A percentile compares a stretch with the other conserved stretches of the same genome.
phyloP scores from a whole-genome alignment of 768 basidiomycete species.

The Leccinum disarticulatum region DNA sequence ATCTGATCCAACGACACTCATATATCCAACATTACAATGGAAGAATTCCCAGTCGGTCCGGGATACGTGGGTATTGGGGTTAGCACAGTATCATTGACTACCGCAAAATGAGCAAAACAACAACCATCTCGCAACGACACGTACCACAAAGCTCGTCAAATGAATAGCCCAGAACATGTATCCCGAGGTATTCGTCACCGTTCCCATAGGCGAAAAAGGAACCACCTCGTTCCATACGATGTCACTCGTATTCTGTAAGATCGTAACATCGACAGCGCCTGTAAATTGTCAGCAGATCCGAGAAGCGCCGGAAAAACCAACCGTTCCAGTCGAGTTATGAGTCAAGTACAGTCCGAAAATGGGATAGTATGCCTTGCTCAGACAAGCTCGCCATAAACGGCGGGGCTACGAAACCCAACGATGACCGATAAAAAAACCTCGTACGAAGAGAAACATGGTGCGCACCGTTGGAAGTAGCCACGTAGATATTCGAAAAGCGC shows the following conservation, averaged over 20 bases:
- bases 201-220: conserved; percentile 65
- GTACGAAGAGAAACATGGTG: neutral
- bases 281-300: neutral
- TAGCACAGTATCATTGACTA: conserved; percentile 58
- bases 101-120: conserved; percentile 6
- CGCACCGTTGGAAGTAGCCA: conserved; percentile 48
- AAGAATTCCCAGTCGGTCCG: conserved; percentile 49
- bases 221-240: conserved; percentile 77
- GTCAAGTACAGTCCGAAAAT: conserved; percentile 72
- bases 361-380: conserved; percentile 67
- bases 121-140: conserved; percentile 1
- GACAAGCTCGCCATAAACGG: conserved; percentile 68
- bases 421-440: neutral
- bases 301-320: neutral
- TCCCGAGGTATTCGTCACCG: conserved; percentile 58
- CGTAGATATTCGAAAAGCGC: conserved; percentile 61
- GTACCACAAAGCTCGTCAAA: conserved; percentile 53
- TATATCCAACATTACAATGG: conserved; percentile 74
- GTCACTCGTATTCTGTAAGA: conserved; percentile 57
- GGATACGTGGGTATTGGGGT: conserved; percentile 66
- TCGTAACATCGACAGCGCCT: conserved; percentile 76
- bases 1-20: conserved; percentile 35
- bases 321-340: conserved; percentile 54
- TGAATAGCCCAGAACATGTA: conserved; percentile 78
- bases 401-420: conserved; percentile 43